These are phyloP conservation scores for Ustilago nuda DNA, from an alignment of 1,284 basidiomycete species.

Conservation along the genomic window DNA sequence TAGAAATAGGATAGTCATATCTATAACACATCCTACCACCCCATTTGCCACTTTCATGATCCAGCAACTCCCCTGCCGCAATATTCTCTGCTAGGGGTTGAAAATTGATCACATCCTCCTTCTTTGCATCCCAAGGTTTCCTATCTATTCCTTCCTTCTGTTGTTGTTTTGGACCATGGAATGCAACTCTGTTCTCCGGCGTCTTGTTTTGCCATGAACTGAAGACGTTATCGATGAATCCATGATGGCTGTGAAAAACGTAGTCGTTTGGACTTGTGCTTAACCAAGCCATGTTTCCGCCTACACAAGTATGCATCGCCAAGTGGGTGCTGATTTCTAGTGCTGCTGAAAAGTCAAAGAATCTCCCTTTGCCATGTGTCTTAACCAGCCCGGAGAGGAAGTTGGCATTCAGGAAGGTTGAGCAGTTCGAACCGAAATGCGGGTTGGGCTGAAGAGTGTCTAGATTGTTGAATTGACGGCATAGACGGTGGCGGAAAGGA, in stretches of 20 bases:
- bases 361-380: conserved; percentile 28
- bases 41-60: conserved; percentile 26
- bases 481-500: conserved; percentile 33
- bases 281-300: conserved; percentile 37
- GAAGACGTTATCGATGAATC: conserved; percentile 19
- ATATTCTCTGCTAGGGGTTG: conserved; percentile 28
- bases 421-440: conserved; percentile 36
- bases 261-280: conserved; percentile 25
- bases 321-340: conserved; percentile 36
- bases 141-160: conserved; percentile 4
- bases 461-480: conserved; percentile 44
- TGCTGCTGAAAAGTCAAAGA: conserved; percentile 36
- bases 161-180: conserved; percentile 38
- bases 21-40: conserved; percentile 36
- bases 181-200: conserved; percentile 11
- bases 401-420: conserved; percentile 22
- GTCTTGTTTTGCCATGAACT: conserved; percentile 22
- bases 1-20: conserved; percentile 26
- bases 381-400: conserved; percentile 22
- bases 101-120: conserved; percentile 30
- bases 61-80: conserved; percentile 27
- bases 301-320: conserved; percentile 36
- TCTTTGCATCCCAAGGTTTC: conserved; percentile 22
- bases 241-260: conserved; percentile 25
- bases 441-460: conserved; percentile 15